phyloP scores from a whole-genome alignment of 2,329 filamentous ascomycete species.

The Biscogniauxia sp. region DNA sequence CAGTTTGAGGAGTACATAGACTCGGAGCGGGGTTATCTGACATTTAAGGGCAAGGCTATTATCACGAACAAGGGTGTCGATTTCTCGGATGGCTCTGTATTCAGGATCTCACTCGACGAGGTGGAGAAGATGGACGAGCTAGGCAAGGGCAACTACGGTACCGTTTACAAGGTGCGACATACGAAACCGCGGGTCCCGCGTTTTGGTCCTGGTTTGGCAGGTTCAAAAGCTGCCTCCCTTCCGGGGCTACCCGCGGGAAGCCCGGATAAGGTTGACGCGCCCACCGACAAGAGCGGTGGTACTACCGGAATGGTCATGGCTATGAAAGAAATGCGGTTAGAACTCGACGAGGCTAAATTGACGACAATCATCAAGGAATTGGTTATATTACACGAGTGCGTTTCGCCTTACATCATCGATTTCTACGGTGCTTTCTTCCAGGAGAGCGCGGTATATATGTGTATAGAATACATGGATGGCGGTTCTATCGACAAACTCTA shows the following conservation, averaged over 20 bases:
- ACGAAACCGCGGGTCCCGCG: constrained; percentile 60
- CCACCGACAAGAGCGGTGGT: constrained; percentile 39
- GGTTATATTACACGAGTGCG: constrained; percentile 90
- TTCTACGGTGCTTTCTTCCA: constrained; percentile 99
- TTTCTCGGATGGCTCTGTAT: constrained; percentile 84
- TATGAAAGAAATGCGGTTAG: constrained; percentile 97
- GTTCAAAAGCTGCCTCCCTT: constrained; percentile 42
- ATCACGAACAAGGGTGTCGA: constrained; percentile 89
- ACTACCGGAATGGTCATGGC: constrained; percentile 82
- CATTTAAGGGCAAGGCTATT: constrained; percentile 88
- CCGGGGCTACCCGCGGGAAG: constrained; percentile 34
- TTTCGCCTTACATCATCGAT: constrained; percentile 95
- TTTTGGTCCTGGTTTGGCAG: constrained; percentile 57
- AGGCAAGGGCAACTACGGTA: constrained; percentile 97
- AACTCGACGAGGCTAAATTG: constrained; percentile 95
- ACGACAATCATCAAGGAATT: constrained; percentile 96
- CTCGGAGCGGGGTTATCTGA: constrained; percentile 84
- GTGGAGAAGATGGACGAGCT: constrained; percentile 90
- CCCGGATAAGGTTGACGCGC: constrained; percentile 28
- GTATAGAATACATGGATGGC: constrained; percentile 99
- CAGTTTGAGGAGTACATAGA: constrained; percentile 80
- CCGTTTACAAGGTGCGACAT: constrained; percentile 94
- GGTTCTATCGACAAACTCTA: constrained; percentile 98
- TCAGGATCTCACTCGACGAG: constrained; percentile 90
- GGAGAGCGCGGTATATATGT: constrained; percentile 97